These are phyloP conservation scores for Tricholomella constricta DNA, from an alignment of 768 basidiomycete species.

Conservation along the genomic window DNA sequence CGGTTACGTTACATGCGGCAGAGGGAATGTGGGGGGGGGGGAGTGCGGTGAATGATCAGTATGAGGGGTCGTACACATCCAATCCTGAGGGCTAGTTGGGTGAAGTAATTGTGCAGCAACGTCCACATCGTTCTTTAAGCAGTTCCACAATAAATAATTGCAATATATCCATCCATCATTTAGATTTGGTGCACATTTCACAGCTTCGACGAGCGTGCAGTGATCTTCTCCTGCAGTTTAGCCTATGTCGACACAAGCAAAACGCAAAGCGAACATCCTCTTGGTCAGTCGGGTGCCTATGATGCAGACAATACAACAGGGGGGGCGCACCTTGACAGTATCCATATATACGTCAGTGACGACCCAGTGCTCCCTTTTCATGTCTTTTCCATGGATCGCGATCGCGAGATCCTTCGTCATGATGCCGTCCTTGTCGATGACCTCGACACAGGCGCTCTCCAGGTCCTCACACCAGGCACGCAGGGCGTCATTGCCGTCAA, in stretches of 20 bases:
- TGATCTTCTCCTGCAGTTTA: constrained; percentile 16
- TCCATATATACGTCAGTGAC: constrained; percentile 93
- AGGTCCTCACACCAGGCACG: constrained; percentile 74
- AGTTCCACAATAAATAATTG: constrained; percentile 1
- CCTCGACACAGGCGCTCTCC: constrained; percentile 87
- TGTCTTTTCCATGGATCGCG: constrained; percentile 86
- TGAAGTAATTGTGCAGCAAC: not conserved
- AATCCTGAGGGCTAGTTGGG: not conserved
- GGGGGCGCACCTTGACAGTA: constrained; percentile 75
- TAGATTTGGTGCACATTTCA: constrained; percentile 4
- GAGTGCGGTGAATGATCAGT: not conserved
- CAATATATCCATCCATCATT: not conserved
- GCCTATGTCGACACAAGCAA: constrained; percentile 1
- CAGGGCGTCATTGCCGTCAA: constrained; percentile 81
- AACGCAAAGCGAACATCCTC: no score
- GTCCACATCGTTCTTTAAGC: not conserved
- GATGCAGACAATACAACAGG: not conserved
- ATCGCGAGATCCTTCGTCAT: constrained; percentile 99
- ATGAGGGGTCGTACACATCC: not conserved
- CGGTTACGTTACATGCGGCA: not conserved
- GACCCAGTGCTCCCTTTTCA: constrained; percentile 98
- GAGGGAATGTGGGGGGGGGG: not conserved
- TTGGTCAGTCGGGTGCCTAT: not conserved
- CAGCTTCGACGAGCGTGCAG: constrained; percentile 8
- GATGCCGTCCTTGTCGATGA: constrained; percentile 85